These are phyloP conservation scores for Tuber microsphaerosporum DNA, from an alignment of 495 filamentous ascomycete species.

Conservation along the genomic window DNA sequence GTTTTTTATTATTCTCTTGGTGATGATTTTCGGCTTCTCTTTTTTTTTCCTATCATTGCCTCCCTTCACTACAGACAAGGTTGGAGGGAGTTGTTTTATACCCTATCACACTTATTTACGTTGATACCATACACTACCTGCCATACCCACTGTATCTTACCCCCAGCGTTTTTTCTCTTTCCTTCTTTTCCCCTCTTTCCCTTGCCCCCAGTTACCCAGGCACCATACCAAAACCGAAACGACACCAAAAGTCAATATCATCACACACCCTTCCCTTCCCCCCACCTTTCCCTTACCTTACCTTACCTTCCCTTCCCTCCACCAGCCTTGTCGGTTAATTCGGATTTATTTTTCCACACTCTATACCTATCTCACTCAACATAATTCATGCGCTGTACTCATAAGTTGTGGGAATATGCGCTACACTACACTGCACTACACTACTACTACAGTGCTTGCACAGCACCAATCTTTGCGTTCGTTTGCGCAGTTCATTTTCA, in stretches of 20 bases:
- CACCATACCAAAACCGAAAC: background rate
- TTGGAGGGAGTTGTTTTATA: background rate
- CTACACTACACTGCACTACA: background rate
- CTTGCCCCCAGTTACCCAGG: background rate
- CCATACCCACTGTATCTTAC: background rate
- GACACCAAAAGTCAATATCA: background rate
- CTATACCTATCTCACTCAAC: background rate
- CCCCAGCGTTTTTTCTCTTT: background rate
- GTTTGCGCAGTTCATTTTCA: background rate
- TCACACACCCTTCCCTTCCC: background rate
- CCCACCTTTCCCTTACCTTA: background rate
- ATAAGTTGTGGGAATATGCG: background rate
- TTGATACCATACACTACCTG: background rate
- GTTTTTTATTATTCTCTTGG: background rate
- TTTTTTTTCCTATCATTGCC: background rate
- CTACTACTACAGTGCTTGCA: background rate
- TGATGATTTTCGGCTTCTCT: background rate
- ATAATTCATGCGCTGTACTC: background rate
- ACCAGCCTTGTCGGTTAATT: background rate
- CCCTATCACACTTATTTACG: background rate
- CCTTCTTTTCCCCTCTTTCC: background rate
- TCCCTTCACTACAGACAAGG: background rate
- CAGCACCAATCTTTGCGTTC: background rate
- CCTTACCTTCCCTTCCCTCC: background rate
- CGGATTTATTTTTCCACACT: background rate